Base-by-base conservation (phyloP, 2,329 filamentous ascomycete genomes). In the Monosporascus sp. region DNA sequence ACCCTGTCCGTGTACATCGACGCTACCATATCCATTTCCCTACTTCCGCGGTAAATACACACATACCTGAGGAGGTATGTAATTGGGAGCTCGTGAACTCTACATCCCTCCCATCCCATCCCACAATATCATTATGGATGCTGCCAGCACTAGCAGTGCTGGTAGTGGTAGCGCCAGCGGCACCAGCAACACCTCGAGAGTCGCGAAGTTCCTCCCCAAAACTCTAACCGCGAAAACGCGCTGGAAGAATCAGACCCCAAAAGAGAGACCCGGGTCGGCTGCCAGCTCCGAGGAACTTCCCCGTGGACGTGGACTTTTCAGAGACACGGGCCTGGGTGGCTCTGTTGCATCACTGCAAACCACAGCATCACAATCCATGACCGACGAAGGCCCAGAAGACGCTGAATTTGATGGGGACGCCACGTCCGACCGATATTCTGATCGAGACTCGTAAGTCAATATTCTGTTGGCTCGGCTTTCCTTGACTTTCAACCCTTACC, bases 181-280 rank as follows among this genome's bases (percentile, higher is more conserved):
- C 52, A 52, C 51, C 55, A 44, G 45, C 43, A 57, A 50, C 22
- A 31, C 51, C 47, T 62, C 55, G 51, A 62, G 55, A 53, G 57
- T 61, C 49, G 59, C 51, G 40, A 67, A 65, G 51, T 55, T 84
- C 31, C 67, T 85, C 37, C 74, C 79, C 50, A 81, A 78, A 63
- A 71, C 74, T 38, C 73, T 84, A 51, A 68, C 71, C 28, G 72
- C 72, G 48, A 75, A 78, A 47, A 74, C 77, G 48, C 73, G 72
- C 53, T 77, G 72, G 67, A 78, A 74, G 65, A 72, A 77, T 51
- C 69, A 72, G 49, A 65, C 66, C 47, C 74, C 76, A 58, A 68
- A 68, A 60, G 75, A 69, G 50, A 68, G 65, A 60, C 65, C 68
- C 49, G 60, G 57, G 8, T 68, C 66, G 17, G 54, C 61, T 46